Evolutionary conservation across 139 green algal species (phyloP).

Genomic region (Coelastrella sp.): DNA sequence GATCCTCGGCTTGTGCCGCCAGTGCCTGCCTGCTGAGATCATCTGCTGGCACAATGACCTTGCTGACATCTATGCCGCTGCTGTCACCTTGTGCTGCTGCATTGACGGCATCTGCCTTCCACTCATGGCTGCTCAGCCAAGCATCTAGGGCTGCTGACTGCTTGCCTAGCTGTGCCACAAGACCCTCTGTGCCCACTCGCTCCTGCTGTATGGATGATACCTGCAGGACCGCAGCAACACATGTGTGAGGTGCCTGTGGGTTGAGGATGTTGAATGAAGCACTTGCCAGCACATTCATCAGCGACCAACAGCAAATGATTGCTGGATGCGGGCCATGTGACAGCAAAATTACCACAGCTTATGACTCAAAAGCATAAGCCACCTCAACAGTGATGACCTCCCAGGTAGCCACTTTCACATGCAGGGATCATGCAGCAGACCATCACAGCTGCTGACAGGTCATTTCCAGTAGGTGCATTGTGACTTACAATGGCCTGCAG

Average conservation of each 20-base stretch:
- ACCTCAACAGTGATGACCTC: no score
- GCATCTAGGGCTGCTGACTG: constrained; percentile 63
- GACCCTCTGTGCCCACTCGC: constrained; percentile 73
- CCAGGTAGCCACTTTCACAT: no score
- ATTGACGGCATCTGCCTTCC: constrained; percentile 50
- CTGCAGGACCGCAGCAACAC: neutral
- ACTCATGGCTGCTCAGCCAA: constrained; percentile 83
- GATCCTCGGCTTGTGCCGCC: constrained; percentile 79
- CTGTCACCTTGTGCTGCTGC: neutral
- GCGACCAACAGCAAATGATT: neutral
- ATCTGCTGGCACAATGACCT: constrained; percentile 76
- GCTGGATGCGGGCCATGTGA: no score
- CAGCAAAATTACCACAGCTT: no score
- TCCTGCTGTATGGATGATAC: constrained; percentile 61
- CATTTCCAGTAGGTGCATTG: neutral
- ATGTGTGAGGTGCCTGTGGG: neutral
- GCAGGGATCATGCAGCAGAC: no score
- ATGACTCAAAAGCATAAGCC: no score
- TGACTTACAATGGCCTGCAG: constrained; percentile 56
- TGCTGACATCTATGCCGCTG: constrained; percentile 40
- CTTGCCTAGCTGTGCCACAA: constrained; percentile 70
- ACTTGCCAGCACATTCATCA: neutral
- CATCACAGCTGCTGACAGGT: neutral
- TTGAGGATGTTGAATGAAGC: neutral
- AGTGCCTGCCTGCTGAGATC: constrained; percentile 78